phyloP scores from a whole-genome alignment of 2,329 filamentous ascomycete genomes.

The Cadophora gregata region DNA sequence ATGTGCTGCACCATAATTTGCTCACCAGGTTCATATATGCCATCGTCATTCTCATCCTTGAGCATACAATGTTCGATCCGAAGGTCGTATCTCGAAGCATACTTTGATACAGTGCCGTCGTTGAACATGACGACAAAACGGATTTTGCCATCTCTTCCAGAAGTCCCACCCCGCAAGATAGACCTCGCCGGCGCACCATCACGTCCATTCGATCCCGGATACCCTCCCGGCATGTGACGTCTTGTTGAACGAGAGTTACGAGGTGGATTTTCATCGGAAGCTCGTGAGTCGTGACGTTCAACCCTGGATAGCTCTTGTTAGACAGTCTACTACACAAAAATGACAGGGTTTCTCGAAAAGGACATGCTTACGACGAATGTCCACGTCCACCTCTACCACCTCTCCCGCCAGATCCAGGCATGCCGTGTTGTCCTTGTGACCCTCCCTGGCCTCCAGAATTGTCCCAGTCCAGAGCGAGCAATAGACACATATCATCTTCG shows the following conservation, averaged over 20 bases:
- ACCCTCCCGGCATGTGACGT: background rate
- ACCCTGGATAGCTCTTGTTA: background rate
- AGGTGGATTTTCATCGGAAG: background rate
- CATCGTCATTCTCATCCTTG: background rate
- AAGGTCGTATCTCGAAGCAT: background rate
- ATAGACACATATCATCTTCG: background rate
- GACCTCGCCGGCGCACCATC: background rate
- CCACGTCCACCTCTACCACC: background rate
- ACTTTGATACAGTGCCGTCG: background rate
- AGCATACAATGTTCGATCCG: background rate
- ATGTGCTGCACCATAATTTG: background rate
- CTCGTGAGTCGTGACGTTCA: background rate
- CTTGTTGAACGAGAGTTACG: background rate
- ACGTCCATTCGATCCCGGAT: background rate
- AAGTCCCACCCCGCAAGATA: background rate
- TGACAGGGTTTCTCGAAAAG: too few species aligned
- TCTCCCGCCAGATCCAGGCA: background rate
- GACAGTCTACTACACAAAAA: too few species aligned
- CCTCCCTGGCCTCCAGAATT: background rate
- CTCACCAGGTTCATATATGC: constrained; percentile 2
- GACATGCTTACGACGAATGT: background rate
- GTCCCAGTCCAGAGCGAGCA: background rate
- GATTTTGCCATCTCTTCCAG: background rate
- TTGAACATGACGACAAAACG: background rate
- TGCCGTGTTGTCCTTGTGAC: background rate